Percentiles rank a stretch among this genome's conserved stretches.
phyloP scores from a whole-genome alignment of 2,329 filamentous ascomycete genomes.

The Nemania diffusa region DNA sequence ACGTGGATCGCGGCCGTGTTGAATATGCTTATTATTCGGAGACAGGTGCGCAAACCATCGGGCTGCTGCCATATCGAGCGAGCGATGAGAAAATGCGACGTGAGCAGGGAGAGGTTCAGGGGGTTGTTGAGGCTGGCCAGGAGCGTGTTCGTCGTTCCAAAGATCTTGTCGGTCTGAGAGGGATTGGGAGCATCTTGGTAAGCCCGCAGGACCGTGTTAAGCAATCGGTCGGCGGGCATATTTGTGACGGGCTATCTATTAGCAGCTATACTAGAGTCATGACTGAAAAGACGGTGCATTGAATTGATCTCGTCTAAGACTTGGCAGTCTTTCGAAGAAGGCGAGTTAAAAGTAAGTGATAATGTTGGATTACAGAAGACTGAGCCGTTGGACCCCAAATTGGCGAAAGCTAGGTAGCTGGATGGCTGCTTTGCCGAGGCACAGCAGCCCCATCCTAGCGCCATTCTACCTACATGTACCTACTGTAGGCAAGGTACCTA shows the following conservation, averaged over 20 bases:
- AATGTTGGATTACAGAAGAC: neutral
- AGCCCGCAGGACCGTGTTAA: constrained; percentile 72
- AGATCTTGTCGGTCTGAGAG: constrained; percentile 64
- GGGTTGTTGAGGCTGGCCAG: constrained; percentile 78
- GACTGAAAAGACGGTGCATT: neutral
- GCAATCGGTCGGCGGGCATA: constrained; percentile 75
- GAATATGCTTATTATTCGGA: constrained; percentile 76
- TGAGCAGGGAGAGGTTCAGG: constrained; percentile 77
- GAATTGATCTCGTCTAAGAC: neutral
- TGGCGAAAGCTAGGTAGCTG: neutral
- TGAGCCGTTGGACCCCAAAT: too few relatives aligned
- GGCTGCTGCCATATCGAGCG: constrained; percentile 75
- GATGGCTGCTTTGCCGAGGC: constrained; percentile 47
- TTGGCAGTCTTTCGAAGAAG: neutral
- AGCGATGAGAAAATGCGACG: constrained; percentile 76
- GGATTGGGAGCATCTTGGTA: constrained; percentile 65
- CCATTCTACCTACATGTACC: too few relatives aligned
- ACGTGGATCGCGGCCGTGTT: constrained; percentile 71
- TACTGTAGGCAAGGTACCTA: too few relatives aligned
- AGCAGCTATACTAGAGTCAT: constrained; percentile 12
- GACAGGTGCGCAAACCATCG: constrained; percentile 69
- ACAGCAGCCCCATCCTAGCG: constrained; percentile 4
- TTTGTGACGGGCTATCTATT: constrained; percentile 28
- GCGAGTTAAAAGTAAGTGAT: neutral
- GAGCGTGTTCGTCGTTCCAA: constrained; percentile 74